phyloP scores from a whole-genome alignment of 495 filamentous ascomycete genomes.

The Hyaloscypha finlandica region DNA sequence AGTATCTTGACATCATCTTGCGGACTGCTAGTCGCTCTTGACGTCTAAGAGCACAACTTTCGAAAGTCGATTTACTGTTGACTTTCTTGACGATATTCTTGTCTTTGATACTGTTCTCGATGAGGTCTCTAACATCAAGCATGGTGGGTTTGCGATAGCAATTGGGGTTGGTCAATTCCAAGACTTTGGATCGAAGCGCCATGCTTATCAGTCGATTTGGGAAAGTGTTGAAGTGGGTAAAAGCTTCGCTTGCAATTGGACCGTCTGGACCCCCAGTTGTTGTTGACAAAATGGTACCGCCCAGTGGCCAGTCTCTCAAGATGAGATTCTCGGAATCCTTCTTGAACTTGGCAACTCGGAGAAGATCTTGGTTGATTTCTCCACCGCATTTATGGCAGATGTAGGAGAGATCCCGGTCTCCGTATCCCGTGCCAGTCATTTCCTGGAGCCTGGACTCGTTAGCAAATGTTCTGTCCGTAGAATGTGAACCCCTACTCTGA shows the following conservation, averaged over 20 bases:
- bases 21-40: conserved; percentile 55
- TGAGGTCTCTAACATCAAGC: conserved; percentile 41
- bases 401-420: conserved; percentile 58
- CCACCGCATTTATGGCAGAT: conserved; percentile 36
- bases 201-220: conserved; percentile 60
- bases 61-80: conserved; percentile 15
- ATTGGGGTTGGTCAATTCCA: conserved; percentile 32
- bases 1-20: conserved; percentile 79
- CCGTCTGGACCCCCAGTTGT: conserved; percentile 40
- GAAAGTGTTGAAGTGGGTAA: conserved; percentile 49
- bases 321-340: conserved; percentile 34
- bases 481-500: conserved; percentile 23
- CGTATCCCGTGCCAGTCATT: conserved; percentile 57
- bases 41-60: conserved; percentile 10
- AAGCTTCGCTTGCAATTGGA: background rate
- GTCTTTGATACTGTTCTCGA: conserved; percentile 45
- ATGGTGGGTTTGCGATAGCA: conserved; percentile 38
- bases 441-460: conserved; percentile 14
- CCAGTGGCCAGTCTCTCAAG: conserved; percentile 33
- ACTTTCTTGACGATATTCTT: conserved; percentile 19
- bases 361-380: conserved; percentile 31
- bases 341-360: conserved; percentile 34
- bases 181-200: conserved; percentile 40
- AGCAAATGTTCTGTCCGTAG: background rate
- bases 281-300: conserved; percentile 57